A percentile compares a stretch with the other conserved stretches of the same genome.
Evolutionary conservation across 371 early-diverging fungal species (phyloP).

Genomic region (Syncephalis fuscata): DNA sequence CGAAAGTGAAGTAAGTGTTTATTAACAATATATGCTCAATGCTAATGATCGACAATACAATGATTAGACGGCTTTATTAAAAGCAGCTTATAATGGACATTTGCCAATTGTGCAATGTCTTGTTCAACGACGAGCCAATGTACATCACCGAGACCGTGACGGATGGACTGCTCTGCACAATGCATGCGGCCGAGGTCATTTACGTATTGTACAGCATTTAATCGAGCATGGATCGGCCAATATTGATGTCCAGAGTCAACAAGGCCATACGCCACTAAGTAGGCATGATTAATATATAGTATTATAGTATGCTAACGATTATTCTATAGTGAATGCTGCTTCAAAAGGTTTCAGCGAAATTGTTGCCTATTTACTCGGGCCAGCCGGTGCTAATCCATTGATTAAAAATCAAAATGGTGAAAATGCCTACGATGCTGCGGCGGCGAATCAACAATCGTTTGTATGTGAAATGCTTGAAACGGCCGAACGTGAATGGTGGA

Average conservation of each 20-base stretch:
- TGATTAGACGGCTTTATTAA: constrained; percentile 52
- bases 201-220: constrained; percentile 37
- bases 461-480: constrained; percentile 49
- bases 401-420: constrained; percentile 54
- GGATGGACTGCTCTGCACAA: constrained; percentile 80
- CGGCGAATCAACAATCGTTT: constrained; percentile 53
- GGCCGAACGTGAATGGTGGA: constrained; percentile 29
- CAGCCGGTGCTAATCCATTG: constrained; percentile 41
- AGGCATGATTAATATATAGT: constrained; percentile 7
- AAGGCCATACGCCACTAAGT: constrained; percentile 67
- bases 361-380: constrained; percentile 41
- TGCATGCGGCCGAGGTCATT: constrained; percentile 41
- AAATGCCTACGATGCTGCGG: constrained; percentile 69
- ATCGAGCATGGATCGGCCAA: constrained; percentile 29
- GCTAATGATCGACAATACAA: neutral
- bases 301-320: neutral
- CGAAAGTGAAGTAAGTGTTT: neutral
- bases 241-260: constrained; percentile 37
- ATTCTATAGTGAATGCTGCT: constrained; percentile 50
- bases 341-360: constrained; percentile 50
- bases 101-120: constrained; percentile 39
- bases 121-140: constrained; percentile 38
- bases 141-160: constrained; percentile 51
- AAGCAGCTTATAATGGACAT: constrained; percentile 60
- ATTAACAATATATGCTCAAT: neutral